Base-by-base conservation (phyloP, 495 filamentous ascomycete species). In the Tuber indicum region DNA sequence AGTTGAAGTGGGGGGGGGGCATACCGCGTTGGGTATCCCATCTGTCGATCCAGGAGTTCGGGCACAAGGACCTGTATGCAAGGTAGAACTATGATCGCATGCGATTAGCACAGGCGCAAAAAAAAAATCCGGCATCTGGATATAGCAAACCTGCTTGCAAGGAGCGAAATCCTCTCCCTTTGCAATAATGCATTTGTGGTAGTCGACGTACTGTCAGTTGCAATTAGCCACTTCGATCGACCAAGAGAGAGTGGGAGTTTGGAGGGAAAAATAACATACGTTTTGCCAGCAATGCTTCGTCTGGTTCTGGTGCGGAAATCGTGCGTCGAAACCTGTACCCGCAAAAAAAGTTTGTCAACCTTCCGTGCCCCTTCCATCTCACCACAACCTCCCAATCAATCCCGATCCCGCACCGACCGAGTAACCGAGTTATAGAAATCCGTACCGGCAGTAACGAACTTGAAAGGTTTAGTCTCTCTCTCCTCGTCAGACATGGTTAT, bases 121-220 rank as follows among this genome's bases (percentile, higher is more conserved):
- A 66, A 39, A 21, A 66, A 23, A 36, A 42, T 47, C 2, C 66
- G 9, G 45, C 26, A 16, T 47, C 44, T 70, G 12, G 26, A 62
- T 72, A 77, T 43, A 44, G 71, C 82, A 73, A 91, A 97, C 94
- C 89, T 99, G 96, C 84, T 91, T 92, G 92, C 96, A 99, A 72
- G 96, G 96, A 78, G 92, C 90, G 86, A 98, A 99, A 85, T 98
- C 96, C 87, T 99, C 96, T 86, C 96, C 96, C 90, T 98, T 98
- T 85, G 94, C 95, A 85, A 92, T 87, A 86, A 97, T 92, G 88
- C 96, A 99, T 89, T 98, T 99, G 91, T 99, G 91, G 89, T 99
- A 98, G 87, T 99, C 96, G 88, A 99, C 96, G 87, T 99, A 99
- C 89, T 99, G 96, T 16, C n/a, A 16, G 16, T 84, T 97, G 94